Conservation (phyloP, 257 asterid genomes). For the Solanum habrochaites region DNA sequence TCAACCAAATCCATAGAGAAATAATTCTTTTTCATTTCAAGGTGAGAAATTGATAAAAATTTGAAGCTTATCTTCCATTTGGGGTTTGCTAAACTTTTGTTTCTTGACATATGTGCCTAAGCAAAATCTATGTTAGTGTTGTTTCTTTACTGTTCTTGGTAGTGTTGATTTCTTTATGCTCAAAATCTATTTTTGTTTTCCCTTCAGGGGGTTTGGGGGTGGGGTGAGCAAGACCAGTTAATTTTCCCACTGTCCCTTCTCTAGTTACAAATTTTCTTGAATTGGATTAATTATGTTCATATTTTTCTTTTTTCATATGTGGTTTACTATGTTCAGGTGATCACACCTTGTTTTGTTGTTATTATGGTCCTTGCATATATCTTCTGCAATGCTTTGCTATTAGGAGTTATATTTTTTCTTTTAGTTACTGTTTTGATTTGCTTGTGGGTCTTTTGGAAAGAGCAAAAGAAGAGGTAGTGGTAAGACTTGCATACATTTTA, state of each 20-base stretch:
- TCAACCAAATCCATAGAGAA: background rate
- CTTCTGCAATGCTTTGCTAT: background rate
- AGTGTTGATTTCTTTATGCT: background rate
- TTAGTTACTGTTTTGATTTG: background rate
- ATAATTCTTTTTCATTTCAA: background rate
- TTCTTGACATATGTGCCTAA: background rate
- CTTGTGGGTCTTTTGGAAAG: background rate
- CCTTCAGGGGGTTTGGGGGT: background rate
- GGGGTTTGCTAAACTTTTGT: background rate
- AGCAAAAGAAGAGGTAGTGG: no score
- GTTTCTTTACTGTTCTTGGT: background rate
- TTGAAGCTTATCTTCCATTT: background rate
- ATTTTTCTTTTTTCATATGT: no score
- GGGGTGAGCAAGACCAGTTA: background rate
- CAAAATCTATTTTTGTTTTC: background rate
- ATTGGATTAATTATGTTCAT: background rate
- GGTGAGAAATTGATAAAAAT: background rate
- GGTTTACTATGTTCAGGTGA: background rate
- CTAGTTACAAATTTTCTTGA: background rate
- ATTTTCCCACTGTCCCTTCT: background rate
- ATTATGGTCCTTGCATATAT: background rate
- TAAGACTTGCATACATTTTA: rapidly evolving
- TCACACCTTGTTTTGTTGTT: background rate
- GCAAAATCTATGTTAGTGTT: background rate
- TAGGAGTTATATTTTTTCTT: no score